A percentile compares a stretch with the other conserved stretches of the same genome.
Conservation (phyloP, 2,329 filamentous ascomycete species). For the Rutstroemia sp. region DNA sequence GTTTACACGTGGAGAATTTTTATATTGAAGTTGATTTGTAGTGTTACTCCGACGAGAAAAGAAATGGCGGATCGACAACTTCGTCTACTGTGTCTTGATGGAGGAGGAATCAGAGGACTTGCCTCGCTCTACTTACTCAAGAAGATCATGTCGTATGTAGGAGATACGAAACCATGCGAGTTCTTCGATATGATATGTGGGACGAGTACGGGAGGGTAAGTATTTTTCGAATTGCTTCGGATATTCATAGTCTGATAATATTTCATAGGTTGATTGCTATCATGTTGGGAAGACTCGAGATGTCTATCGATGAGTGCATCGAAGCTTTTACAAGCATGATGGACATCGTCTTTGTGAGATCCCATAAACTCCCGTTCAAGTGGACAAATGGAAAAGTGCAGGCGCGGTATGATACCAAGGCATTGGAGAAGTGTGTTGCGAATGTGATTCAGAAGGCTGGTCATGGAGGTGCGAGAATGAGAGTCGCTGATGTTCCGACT, state of each 20-base stretch:
- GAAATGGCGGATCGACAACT: not conserved
- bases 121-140: constrained; percentile 29
- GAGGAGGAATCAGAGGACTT: constrained; percentile 31
- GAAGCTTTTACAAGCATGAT: not conserved
- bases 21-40: too few relatives aligned
- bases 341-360: not conserved
- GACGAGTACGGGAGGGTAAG: constrained; percentile 15
- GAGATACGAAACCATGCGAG: constrained; percentile 19
- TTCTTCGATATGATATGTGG: constrained; percentile 35
- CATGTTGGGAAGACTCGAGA: not conserved
- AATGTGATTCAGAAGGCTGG: not conserved
- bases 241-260: not conserved
- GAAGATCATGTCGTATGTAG: constrained; percentile 23
- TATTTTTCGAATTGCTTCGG: too few relatives aligned
- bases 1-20: too few relatives aligned
- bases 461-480: not conserved
- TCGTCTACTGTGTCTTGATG: constrained; percentile 19
- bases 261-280: not conserved
- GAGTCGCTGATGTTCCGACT: not conserved
- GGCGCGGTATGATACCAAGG: not conserved
- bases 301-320: not conserved
- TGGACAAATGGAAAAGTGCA: not conserved
- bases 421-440: not conserved
- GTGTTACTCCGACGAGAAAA: too few relatives aligned
- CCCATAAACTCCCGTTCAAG: not conserved